Percentiles rank a stretch among this genome's conserved stretches.
These are phyloP conservation scores for Colletotrichum plurivorum DNA, from an alignment of 2,329 filamentous ascomycete species.

Conservation along the genomic window DNA sequence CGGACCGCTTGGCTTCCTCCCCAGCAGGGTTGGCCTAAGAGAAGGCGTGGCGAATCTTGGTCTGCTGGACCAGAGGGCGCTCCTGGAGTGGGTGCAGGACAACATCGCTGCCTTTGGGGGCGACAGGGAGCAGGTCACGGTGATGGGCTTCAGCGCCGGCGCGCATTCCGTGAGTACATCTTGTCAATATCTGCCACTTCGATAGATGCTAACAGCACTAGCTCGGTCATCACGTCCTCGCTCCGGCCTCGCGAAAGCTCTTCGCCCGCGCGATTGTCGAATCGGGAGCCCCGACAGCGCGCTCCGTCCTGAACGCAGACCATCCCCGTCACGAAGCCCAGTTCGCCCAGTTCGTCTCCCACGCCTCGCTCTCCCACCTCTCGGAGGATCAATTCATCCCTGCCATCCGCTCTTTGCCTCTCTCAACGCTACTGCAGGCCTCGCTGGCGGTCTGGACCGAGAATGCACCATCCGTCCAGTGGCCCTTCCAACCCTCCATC, in stretches of 20 bases:
- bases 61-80: constrained; percentile 71
- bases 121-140: constrained; percentile 68
- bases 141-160: constrained; percentile 74
- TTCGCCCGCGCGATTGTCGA: constrained; percentile 70
- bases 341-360: constrained; percentile 67
- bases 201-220: constrained; percentile 46
- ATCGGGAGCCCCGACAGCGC: constrained; percentile 69
- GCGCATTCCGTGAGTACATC: constrained; percentile 67
- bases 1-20: constrained; percentile 78
- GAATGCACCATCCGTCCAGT: constrained; percentile 62
- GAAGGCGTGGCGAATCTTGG: constrained; percentile 75
- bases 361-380: constrained; percentile 63
- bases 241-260: constrained; percentile 56
- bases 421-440: constrained; percentile 55
- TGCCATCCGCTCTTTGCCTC: constrained; percentile 61
- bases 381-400: constrained; percentile 65
- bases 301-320: constrained; percentile 65
- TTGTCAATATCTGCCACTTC: constrained; percentile 37
- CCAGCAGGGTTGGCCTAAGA: constrained; percentile 65
- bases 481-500: constrained; percentile 80
- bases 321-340: constrained; percentile 72
- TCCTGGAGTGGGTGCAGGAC: constrained; percentile 72
- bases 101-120: constrained; percentile 75
- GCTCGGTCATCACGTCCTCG: constrained; percentile 78
- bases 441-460: constrained; percentile 59